A percentile compares a stretch with the other conserved stretches of the same genome.
Evolutionary conservation across 1,139 yeast genomes (phyloP).

Genomic region (Eremothecium gossypii): DNA sequence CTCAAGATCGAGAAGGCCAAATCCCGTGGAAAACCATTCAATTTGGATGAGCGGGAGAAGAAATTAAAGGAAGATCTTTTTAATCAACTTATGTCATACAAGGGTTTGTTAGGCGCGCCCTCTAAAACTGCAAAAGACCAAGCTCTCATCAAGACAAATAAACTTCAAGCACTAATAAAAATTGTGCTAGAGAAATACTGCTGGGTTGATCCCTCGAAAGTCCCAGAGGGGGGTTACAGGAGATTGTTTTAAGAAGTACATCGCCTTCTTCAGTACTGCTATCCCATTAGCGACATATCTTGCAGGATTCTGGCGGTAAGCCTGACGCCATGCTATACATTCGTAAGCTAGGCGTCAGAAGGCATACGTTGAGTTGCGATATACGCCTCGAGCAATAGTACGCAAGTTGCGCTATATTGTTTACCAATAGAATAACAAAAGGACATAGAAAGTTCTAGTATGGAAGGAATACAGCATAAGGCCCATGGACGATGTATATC

Average conservation of each 20-base stretch:
- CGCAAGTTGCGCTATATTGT: no score
- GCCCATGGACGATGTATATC: no score
- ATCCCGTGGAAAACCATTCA: slow-evolving; percentile 1
- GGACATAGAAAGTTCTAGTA: no score
- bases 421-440: no score
- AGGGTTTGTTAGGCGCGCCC: slow-evolving; percentile 3
- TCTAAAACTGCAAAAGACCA: slow-evolving; percentile 3
- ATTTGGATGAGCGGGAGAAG: slow-evolving; percentile 3
- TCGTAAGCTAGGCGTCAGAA: no score
- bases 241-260: slow-evolving; percentile 1
- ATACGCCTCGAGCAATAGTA: no score
- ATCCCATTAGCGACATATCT: no score
- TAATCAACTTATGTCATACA: slow-evolving; percentile 3
- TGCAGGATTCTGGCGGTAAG: no score
- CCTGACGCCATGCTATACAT: no score
- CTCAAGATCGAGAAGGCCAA: slow-evolving; percentile 4
- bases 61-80: slow-evolving; percentile 2
- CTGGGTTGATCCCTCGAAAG: slow-evolving; percentile 6
- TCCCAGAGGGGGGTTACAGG: slow-evolving; percentile 5
- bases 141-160: slow-evolving; percentile 2
- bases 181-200: slow-evolving; percentile 6
- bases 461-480: no score
- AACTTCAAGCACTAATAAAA: slow-evolving; percentile 2
- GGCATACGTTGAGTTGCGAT: no score
- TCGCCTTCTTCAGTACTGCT: no score